phyloP scores from a whole-genome alignment of 208 protist genomes.

The Leishmania amazonensis region DNA sequence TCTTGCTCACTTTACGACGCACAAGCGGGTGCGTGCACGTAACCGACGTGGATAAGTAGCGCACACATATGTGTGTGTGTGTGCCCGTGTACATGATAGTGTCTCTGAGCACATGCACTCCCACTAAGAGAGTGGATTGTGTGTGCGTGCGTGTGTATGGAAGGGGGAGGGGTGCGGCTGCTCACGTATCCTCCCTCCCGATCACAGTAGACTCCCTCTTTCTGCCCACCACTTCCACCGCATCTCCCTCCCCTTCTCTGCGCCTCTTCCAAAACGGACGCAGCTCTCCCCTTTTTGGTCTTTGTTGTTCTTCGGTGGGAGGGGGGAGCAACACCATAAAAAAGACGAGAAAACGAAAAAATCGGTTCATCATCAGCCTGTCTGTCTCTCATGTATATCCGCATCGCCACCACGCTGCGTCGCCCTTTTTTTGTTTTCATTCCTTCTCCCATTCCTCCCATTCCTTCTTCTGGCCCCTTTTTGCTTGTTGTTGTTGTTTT shows the following conservation, averaged over 20 bases:
- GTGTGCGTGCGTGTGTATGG: background rate
- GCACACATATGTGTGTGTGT: background rate
- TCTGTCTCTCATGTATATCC: too few species aligned
- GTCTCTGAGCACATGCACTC: background rate
- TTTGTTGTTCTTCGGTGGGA: background rate
- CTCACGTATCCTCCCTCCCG: background rate
- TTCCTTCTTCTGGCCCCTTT: background rate
- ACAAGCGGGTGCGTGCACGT: background rate
- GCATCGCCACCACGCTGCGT: too few species aligned
- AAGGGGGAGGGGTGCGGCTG: background rate
- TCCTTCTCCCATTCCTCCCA: background rate
- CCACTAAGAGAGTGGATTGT: background rate
- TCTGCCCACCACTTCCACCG: background rate
- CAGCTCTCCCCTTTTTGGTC: background rate
- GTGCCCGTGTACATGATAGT: background rate
- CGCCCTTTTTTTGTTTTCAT: too few species aligned
- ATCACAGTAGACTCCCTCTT: background rate
- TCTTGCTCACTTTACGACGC: background rate
- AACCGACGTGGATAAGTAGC: background rate
- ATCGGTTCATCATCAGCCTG: background rate
- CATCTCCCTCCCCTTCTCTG: background rate
- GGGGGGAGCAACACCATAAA: too few species aligned
- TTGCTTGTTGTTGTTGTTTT: background rate
- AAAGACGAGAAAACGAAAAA: background rate
- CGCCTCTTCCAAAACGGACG: background rate